These are phyloP conservation scores for Paramecium octaurelia DNA, from an alignment of 73 alveolate species.

Conservation along the genomic window DNA sequence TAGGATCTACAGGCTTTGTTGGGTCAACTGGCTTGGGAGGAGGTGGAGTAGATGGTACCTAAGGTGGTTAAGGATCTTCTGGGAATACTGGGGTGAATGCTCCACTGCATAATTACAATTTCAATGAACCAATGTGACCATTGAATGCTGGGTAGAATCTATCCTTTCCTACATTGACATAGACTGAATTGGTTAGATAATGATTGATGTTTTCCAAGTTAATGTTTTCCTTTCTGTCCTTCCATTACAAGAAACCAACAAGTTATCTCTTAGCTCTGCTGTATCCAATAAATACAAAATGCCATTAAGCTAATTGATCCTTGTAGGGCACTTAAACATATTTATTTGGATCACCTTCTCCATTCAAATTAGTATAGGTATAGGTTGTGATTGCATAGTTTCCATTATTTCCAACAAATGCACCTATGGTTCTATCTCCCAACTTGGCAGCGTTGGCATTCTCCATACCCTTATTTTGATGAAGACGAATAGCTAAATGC, in stretches of 20 bases:
- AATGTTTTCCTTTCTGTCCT: slow-evolving; percentile 11
- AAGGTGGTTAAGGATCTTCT: slow-evolving; percentile 30
- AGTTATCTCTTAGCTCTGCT: neutral
- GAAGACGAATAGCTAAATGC: slow-evolving; percentile 44
- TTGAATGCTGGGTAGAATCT: slow-evolving; percentile 37
- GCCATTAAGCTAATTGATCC: neutral
- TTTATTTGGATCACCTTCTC: slow-evolving; percentile 19
- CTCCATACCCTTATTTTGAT: neutral
- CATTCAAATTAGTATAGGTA: slow-evolving; percentile 31
- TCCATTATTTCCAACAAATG: neutral
- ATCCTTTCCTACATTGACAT: slow-evolving; percentile 9
- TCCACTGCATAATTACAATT: slow-evolving; percentile 24
- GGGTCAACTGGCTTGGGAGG: neutral
- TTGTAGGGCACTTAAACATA: neutral
- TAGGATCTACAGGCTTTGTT: neutral
- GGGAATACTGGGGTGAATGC: slow-evolving; percentile 42
- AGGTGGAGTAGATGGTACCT: neutral
- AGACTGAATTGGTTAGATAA: neutral
- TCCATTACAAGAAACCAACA: neutral
- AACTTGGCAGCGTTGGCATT: slow-evolving; percentile 37
- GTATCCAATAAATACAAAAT: neutral
- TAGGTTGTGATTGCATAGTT: slow-evolving; percentile 25
- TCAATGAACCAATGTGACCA: slow-evolving; percentile 27
- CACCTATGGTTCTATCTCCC: slow-evolving; percentile 49
- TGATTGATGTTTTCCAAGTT: neutral